Percentiles rank a stretch among this genome's conserved stretches.
phyloP scores from a whole-genome alignment of 225 moss, liverwort and hornwort species.

The Anthoceros angustus region DNA sequence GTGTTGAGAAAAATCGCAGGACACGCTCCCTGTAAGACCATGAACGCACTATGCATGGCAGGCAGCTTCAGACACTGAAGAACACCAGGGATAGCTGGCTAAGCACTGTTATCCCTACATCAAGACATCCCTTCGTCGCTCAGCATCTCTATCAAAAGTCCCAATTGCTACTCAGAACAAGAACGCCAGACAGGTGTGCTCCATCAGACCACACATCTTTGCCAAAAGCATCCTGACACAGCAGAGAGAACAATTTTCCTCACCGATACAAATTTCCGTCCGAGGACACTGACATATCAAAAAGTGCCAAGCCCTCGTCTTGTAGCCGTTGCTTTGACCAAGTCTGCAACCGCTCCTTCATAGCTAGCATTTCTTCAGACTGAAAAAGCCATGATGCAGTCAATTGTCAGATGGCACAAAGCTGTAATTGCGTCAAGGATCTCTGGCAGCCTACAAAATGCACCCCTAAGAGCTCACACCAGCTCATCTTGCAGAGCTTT shows the following conservation, averaged over 20 bases:
- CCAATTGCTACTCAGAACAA: not conserved
- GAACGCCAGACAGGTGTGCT: not conserved
- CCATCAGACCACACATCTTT: constrained; percentile 3
- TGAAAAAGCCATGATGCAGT: constrained; percentile 13
- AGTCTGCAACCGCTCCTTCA: constrained; percentile 61
- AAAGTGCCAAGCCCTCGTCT: constrained; percentile 76
- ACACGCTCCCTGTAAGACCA: constrained; percentile 43
- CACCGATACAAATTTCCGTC: constrained; percentile 72
- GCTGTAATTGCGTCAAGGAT: not conserved
- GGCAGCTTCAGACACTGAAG: not conserved
- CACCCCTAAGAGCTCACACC: constrained; percentile 14
- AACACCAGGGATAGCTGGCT: not conserved
- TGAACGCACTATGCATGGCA: not conserved
- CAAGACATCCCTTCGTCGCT: not conserved
- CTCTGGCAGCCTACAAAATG: not conserved
- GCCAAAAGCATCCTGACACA: not conserved
- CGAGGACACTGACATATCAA: constrained; percentile 70
- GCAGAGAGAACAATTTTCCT: not conserved
- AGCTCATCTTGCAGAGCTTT: constrained; percentile 61
- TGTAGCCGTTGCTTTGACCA: constrained; percentile 70
- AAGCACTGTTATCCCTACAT: constrained; percentile 6
- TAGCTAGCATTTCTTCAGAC: constrained; percentile 69
- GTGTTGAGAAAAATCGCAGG: constrained; percentile 42
- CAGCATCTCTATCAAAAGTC: not conserved
- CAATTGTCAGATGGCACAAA: constrained; percentile 2